Base-by-base conservation (phyloP, 2,329 filamentous ascomycete species). In the Cercospora brassicicola region DNA sequence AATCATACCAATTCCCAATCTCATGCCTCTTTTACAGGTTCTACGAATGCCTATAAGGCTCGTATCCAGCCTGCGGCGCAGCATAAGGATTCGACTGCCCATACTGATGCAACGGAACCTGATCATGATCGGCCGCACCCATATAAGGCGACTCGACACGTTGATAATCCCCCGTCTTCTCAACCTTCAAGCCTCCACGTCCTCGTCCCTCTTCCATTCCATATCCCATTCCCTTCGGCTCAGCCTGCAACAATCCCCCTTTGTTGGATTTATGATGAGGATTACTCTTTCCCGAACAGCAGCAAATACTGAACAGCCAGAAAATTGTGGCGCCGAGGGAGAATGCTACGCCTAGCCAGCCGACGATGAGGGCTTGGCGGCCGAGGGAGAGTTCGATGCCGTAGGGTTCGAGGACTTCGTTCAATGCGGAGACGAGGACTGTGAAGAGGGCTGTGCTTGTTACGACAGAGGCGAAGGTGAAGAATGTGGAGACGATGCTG, bases 241-340 rank as follows among this genome's bases (percentile, higher is more conserved):
- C 76, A 1, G 75, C 76, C 36, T 71, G 72, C 75, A 74, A 76
- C 9, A 80, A 74, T n/a, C 76, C 75, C 62, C 76, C 75, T 51
- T 77, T 76, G 69, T 82, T 81, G 63, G 77, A 78, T 69, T 78
- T 72, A 71, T 81, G 81, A 76, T 82, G 78, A 63, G 83, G 83
- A 30, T 82, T 81, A 64, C 81, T 84, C 74, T 85, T 84, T 57
- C 92, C 92, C 74, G 87, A 89, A 85, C 94, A 97, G 88, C 94
- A 98, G 90, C 94, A 98, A 76, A 91, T 87, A 80, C 89, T 92
- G 79, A 96, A 88, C 77, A 94, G 83, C 94, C 95, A 98, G 90
- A 98, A 97, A 78, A 97, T 81, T 71, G 87, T 88, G 7, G 91
- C 90, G 51, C 80, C 91, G 36, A 95, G 78, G 69, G 90, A 90